Base-by-base conservation (phyloP, 2,329 filamentous ascomycete species). In the Geosmithia morbida region DNA sequence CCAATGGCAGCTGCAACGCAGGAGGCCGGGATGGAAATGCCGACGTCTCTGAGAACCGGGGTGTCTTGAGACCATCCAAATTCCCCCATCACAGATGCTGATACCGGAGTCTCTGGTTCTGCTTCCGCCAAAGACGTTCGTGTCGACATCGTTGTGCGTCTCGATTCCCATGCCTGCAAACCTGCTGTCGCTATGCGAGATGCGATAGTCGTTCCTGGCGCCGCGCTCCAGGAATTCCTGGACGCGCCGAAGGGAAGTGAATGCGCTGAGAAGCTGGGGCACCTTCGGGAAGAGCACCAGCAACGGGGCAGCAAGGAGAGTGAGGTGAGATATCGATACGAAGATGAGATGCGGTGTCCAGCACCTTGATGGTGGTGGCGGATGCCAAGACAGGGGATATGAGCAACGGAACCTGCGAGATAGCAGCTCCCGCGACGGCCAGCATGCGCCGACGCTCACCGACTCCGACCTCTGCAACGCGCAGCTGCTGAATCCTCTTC, bases 1-100 rank as follows among this genome's bases (percentile, higher is more conserved):
- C 66, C 66, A 2, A 64, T 53, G 1, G 68, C 52, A 1, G 67
- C 53, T 0, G 58, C 66, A 3, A 66, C 50, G 6, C 46, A 51
- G 0, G 52, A 51, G 10, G 29, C 44, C 0, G 50, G 48, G 8
- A 61, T 48, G 2, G 19, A 17, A 2, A 56, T 14, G 40, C 51
- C 55, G 44, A 61, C 45, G 14, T 52, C 46, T 10, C 46, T 49
- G 2, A 61, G 46, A 1, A 54, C 46, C 18, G 48, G 47, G 5
- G 50, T 52, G 7, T 53, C 52, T 8, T 41, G 40, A 1, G 46
- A 47, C 60, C 59, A 61, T 18, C 58, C 59, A 33, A 59, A 53
- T n/a, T 2, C 41, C 48, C 11, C 51, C 51, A 11, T 51, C 40
- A 7, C 16, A 7, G 14, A 41, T 19, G 6, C 6, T 16, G 40